These are phyloP conservation scores for Colletotrichum sp. DNA, from an alignment of 2,329 filamentous ascomycete species.

Conservation along the genomic window DNA sequence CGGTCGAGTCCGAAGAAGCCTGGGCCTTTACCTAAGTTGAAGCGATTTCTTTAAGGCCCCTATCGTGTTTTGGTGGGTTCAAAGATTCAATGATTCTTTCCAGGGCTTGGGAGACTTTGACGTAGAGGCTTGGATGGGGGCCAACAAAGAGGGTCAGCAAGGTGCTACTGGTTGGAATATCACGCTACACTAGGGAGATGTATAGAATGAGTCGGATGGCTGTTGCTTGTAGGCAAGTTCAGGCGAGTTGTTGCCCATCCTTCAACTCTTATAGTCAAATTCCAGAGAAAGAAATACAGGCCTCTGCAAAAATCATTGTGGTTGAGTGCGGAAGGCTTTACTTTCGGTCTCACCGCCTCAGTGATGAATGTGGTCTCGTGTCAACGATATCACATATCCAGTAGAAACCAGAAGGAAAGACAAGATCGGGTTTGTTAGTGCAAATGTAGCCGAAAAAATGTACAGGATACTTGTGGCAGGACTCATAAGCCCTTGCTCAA, in stretches of 20 bases:
- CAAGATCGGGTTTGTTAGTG: neutral
- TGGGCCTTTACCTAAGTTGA: slow-evolving; percentile 1
- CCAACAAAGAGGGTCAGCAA: neutral
- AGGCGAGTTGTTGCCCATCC: neutral
- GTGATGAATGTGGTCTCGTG: neutral
- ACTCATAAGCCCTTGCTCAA: neutral
- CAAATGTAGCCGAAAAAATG: neutral
- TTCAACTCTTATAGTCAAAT: neutral
- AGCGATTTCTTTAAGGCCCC: neutral
- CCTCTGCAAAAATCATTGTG: neutral
- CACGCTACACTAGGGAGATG: neutral
- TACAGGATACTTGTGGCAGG: neutral
- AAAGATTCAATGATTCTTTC: neutral
- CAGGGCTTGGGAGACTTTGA: neutral
- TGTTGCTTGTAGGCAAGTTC: too few relatives aligned
- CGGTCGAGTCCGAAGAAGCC: neutral
- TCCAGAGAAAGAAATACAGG: neutral
- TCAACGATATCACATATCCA: neutral
- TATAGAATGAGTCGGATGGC: neutral
- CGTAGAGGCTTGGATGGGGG: neutral
- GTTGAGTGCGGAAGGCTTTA: neutral
- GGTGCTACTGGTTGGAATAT: neutral
- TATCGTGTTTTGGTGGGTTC: neutral
- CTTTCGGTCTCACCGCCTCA: neutral
- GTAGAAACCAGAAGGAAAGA: neutral